Evolutionary conservation across 1,284 basidiomycete genomes (phyloP), one percentile per base, ranked within the genome.

Genomic region (Spongispora temasekensis): DNA sequence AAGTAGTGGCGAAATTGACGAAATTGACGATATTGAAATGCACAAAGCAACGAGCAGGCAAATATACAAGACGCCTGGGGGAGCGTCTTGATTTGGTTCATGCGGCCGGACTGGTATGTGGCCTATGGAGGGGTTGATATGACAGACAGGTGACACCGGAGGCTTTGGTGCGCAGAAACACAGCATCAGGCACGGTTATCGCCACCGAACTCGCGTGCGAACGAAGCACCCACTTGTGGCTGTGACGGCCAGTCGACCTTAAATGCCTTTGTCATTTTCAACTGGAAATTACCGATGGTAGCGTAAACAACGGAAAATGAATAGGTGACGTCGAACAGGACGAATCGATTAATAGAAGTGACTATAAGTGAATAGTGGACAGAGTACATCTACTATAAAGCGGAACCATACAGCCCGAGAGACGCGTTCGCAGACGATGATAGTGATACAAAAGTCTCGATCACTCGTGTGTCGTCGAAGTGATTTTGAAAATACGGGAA

Each of bases 351-450:
- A 75, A 62, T 72, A 65, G 63, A 73, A 61, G 64, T n/a, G n/a
- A 59, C 62, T 73, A 76, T 56, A 59, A 56, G 65, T 75, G 74
- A 67, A 68, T 75, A 72, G 61, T 63, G 68, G 65, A 54, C 66
- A 57, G 60, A 68, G 62, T 75, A 70, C 70, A 76, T 75, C 71
- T 72, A 73, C 60, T 64, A 60, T 73, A 76, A 65, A 63, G 64
- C 56, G 61, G 62, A 65, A 62, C 56, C 70, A 64, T 67, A 71
- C 68, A 68, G 40, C 61, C 61, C 40, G 53, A 28, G 60, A 57
- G 64, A 65, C 61, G 19, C 55, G 61, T 60, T 75, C 72, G 37
- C 62, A 60, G 65, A 64, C 65, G 54, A 64, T 76, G 32, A 8
- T 52, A 73, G 66, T 68, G 75, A 73, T 73, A 73, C 72, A 73